These are phyloP conservation scores for Sanghuangporus weigelae DNA, from an alignment of 1,284 basidiomycete species.

Conservation along the genomic window DNA sequence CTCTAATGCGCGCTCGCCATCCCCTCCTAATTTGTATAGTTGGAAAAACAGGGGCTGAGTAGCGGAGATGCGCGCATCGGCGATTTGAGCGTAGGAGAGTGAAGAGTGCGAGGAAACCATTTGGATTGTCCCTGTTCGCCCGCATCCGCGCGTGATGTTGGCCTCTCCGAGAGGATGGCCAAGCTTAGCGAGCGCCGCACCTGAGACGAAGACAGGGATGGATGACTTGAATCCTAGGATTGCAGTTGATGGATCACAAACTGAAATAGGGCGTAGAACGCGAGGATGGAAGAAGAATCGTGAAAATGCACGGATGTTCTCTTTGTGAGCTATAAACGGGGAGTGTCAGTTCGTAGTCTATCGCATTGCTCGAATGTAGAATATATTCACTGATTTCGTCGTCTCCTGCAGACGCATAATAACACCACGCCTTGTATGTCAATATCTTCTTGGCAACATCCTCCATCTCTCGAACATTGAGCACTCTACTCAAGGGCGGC, in stretches of 20 bases:
- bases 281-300: constrained; percentile 82
- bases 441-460: constrained; percentile 59
- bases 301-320: constrained; percentile 71
- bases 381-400: constrained; percentile 66
- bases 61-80: constrained; percentile 46
- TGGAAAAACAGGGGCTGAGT: constrained; percentile 80
- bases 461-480: constrained; percentile 77
- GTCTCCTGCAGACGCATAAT: constrained; percentile 80
- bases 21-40: constrained; percentile 76
- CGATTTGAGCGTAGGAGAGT: constrained; percentile 69
- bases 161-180: constrained; percentile 86
- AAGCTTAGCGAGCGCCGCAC: constrained; percentile 84
- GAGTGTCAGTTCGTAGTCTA: constrained; percentile 1
- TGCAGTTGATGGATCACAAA: constrained; percentile 69
- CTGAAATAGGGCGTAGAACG: constrained; percentile 66
- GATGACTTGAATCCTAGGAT: constrained; percentile 70
- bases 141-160: constrained; percentile 77
- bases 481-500: constrained; percentile 61
- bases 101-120: constrained; percentile 89
- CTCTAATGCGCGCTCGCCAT: constrained; percentile 66
- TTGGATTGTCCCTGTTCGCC: constrained; percentile 73
- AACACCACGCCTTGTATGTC: constrained; percentile 70
- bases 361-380: constrained; percentile 17
- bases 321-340: constrained; percentile 41
- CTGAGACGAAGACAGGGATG: constrained; percentile 84